Percentiles rank a stretch among this genome's conserved stretches.
phyloP scores from a whole-genome alignment of 805 yeast species.

The Nadsonia fulvescens region DNA sequence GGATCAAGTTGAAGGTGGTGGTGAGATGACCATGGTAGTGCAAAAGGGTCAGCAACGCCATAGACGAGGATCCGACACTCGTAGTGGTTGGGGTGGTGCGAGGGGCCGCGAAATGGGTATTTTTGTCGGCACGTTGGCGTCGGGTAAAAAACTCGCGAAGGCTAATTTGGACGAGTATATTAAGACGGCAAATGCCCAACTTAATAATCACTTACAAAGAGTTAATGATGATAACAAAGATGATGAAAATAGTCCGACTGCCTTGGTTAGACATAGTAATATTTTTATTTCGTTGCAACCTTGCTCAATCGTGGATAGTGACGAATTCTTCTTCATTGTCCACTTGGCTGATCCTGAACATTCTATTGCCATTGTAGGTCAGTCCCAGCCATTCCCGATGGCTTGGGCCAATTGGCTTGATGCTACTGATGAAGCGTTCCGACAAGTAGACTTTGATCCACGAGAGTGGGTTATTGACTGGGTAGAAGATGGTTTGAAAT shows the following conservation, averaged over 20 bases:
- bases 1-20: conserved; percentile 57
- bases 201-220: conserved; percentile 13
- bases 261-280: conserved; percentile 33
- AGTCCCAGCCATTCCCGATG: conserved; percentile 79
- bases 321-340: conserved; percentile 49
- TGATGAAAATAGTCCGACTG: conserved; percentile 10
- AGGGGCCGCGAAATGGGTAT: conserved; percentile 41
- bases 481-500: conserved; percentile 61
- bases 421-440: conserved; percentile 18
- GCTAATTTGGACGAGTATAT: conserved; percentile 75
- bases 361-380: conserved; percentile 50
- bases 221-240: conserved; percentile 12
- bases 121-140: conserved; percentile 58
- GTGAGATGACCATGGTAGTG: conserved; percentile 34
- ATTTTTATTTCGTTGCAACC: conserved; percentile 60
- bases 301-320: conserved; percentile 22
- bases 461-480: conserved; percentile 66
- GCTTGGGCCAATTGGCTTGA: conserved; percentile 93
- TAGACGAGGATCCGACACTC: conserved; percentile 18
- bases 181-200: conserved; percentile 16
- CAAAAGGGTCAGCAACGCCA: conserved; percentile 26
- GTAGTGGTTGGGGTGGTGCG: conserved; percentile 12
- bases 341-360: conserved; percentile 67
- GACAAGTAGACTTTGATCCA: conserved; percentile 45
- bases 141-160: conserved; percentile 73